phyloP scores from a whole-genome alignment of 352 stramenopile species.

The Pythium plurisporium region DNA sequence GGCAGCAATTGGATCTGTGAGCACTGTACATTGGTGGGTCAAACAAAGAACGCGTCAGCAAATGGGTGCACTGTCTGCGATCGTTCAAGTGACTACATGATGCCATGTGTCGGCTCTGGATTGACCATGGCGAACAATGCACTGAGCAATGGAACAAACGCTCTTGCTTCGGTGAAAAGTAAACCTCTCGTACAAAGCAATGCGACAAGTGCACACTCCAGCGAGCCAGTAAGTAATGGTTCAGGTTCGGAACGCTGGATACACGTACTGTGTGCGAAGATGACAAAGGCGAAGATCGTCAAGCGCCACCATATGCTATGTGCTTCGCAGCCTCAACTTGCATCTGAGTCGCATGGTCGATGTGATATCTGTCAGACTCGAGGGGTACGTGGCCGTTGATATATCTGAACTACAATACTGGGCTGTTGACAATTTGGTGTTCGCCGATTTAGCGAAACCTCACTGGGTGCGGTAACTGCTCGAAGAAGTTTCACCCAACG shows the following conservation, averaged over 20 bases:
- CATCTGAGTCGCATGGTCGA: conserved; percentile 23
- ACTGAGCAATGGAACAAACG: background rate
- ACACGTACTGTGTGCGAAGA: conserved; percentile 75
- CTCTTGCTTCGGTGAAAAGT: background rate
- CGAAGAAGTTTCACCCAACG: conserved; percentile 68
- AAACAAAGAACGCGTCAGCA: conserved; percentile 25
- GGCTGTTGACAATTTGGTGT: background rate
- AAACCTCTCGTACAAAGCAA: background rate
- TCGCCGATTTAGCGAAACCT: conserved; percentile 34
- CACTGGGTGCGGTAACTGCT: conserved; percentile 48
- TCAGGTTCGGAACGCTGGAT: conserved; percentile 39
- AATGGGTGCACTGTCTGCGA: conserved; percentile 62
- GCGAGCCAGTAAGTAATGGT: conserved; percentile 21
- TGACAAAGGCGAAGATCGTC: conserved; percentile 63
- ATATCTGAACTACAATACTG: background rate
- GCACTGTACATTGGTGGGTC: conserved; percentile 51
- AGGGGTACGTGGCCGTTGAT: conserved; percentile 24
- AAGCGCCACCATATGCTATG: conserved; percentile 64
- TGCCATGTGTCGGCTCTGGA: conserved; percentile 46
- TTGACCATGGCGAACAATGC: background rate
- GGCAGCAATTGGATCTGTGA: conserved; percentile 86
- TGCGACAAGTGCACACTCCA: background rate
- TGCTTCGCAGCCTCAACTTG: conserved; percentile 24
- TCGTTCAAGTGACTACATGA: conserved; percentile 70
- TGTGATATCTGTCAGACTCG: conserved; percentile 58